These are phyloP conservation scores for Starmerella ratchasimensis DNA, from an alignment of 805 yeast genomes.

Conservation along the genomic window DNA sequence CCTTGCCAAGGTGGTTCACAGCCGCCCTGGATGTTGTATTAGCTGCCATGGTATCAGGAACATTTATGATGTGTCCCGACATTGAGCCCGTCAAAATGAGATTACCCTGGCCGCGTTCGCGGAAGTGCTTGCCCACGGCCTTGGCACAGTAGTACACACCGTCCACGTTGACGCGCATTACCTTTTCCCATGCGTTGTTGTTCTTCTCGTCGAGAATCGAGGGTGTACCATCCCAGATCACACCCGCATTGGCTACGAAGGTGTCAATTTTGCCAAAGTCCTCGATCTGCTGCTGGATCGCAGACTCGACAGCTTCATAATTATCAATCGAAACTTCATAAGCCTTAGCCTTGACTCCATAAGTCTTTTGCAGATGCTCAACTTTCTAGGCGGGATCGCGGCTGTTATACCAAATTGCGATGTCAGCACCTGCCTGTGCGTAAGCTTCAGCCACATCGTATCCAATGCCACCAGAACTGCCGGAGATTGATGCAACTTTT, in stretches of 20 bases:
- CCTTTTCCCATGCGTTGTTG: slow-evolving; percentile 52
- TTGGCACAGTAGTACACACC: slow-evolving; percentile 75
- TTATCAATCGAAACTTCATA: slow-evolving; percentile 47
- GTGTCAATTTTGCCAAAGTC: slow-evolving; percentile 76
- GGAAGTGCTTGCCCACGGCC: slow-evolving; percentile 59
- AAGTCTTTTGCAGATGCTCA: slow-evolving; percentile 37
- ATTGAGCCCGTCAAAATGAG: slow-evolving; percentile 77
- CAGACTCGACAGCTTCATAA: slow-evolving; percentile 36
- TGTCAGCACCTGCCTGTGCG: slow-evolving; percentile 80
- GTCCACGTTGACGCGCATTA: slow-evolving; percentile 61
- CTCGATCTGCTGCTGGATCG: slow-evolving; percentile 37
- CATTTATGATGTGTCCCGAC: slow-evolving; percentile 77
- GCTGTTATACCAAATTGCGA: slow-evolving; percentile 55
- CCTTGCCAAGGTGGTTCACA: slow-evolving; percentile 56
- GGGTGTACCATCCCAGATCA: slow-evolving; percentile 62
- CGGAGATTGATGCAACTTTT: slow-evolving; percentile 70
- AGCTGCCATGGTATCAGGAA: slow-evolving; percentile 75
- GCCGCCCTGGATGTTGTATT: slow-evolving; percentile 84
- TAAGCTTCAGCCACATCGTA: slow-evolving; percentile 68
- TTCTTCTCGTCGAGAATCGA: slow-evolving; percentile 37
- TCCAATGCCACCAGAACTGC: slow-evolving; percentile 80
- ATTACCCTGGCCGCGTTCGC: slow-evolving; percentile 64
- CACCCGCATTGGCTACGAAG: slow-evolving; percentile 84
- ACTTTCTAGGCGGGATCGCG: slow-evolving; percentile 51
- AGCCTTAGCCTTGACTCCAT: slow-evolving; percentile 50